Evolutionary conservation across 108 stramenopile species (phyloP), one percentile per base, ranked within the genome.

Genomic region (Fistulifera pelliculosa): DNA sequence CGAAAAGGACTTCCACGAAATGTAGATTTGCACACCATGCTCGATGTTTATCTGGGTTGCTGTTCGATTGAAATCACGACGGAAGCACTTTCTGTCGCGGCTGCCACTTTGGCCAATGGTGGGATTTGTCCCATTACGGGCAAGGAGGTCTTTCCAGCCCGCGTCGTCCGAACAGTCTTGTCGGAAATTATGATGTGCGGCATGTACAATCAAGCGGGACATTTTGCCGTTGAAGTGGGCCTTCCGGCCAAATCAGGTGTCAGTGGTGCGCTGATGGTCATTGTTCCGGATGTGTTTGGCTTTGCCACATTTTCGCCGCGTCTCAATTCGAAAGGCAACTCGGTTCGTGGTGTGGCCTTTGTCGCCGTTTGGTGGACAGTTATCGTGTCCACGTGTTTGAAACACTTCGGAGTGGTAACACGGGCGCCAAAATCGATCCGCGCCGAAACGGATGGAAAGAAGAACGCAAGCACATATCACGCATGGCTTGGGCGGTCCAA

Each of bases 171-270:
- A 0, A 21, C 45, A 0, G 58, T 61, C 17, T 54, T 74, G 42
- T 27, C 54, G 1, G 58, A 66, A 47, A 70, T 61, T 35, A 49
- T 64, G 38, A 51, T 47, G 14, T 60, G 63, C 18, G 73, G 73
- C 28, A 65, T 74, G 68, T 74, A 74, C 60, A 64, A 74, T 48
- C 41, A 31, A 52, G 58, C 68, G 16, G 73, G 73, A 38, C 47
- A 31, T 31, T 74, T 64, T 44, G 41, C 27, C 13, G 58, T 66
- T 22, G 22, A 65, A 41, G 60, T 74, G 25, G 73, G 73, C 3
- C 11, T 74, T 4, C 73, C 73, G n/a, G 63, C 73, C 60, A 74
- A 74, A 49, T 52, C 49, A 17, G 73, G 73, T n/a, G 73, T 74
- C 12, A 65, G 62, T 42, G 73, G 73, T 15, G 49, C 47, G 13